These are phyloP conservation scores for Yamagishiella unicocca DNA, from an alignment of 139 green algal genomes.

Conservation along the genomic window DNA sequence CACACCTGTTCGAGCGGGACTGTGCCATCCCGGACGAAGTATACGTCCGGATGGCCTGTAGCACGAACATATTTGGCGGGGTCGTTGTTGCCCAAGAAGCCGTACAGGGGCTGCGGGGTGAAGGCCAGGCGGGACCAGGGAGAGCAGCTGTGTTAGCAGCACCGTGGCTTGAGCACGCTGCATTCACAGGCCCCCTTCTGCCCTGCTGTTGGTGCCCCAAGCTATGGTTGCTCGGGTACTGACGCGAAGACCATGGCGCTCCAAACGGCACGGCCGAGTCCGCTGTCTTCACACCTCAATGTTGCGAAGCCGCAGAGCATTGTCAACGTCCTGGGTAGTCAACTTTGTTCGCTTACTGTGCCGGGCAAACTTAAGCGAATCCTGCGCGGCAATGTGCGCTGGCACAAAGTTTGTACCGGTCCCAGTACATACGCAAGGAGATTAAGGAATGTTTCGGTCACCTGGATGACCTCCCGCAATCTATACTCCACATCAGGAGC, in stretches of 20 bases:
- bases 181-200: too few relatives aligned
- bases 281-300: conserved; percentile 66
- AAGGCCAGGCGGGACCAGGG: too few relatives aligned
- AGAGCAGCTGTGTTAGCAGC: too few relatives aligned
- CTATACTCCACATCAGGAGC: conserved; percentile 92
- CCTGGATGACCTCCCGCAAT: conserved; percentile 92
- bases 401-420: too few relatives aligned
- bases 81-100: conserved; percentile 75
- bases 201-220: too few relatives aligned
- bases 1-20: conserved; percentile 70
- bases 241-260: too few relatives aligned
- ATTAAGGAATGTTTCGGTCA: conserved; percentile 30
- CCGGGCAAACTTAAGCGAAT: conserved; percentile 90
- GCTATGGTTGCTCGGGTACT: too few relatives aligned
- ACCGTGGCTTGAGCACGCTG: too few relatives aligned
- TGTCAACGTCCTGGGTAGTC: conserved; percentile 85
- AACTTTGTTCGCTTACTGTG: conserved; percentile 85
- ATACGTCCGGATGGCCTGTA: conserved; percentile 79
- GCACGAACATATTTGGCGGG: conserved; percentile 76
- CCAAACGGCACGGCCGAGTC: too few relatives aligned
- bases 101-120: conserved; percentile 85
- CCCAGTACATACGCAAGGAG: too few relatives aligned
- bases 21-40: conserved; percentile 76
- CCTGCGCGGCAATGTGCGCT: conserved; percentile 73
- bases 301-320: conserved; percentile 83